Evolutionary conservation across 768 basidiomycete species (phyloP), one percentile per base, ranked within the genome.

Genomic region (Suillus fuscotomentosus): DNA sequence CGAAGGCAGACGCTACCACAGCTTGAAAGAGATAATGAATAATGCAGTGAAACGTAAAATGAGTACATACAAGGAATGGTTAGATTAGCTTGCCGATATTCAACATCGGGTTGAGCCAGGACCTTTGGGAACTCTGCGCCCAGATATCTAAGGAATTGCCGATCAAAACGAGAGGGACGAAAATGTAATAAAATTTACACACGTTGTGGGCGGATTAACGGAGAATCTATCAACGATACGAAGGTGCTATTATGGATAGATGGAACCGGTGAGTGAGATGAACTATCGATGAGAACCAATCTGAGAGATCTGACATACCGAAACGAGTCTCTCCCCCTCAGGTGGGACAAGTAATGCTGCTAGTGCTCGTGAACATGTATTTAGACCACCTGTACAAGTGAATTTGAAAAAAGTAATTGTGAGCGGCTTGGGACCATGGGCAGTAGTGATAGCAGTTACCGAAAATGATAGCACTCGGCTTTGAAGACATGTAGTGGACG

Each of bases 1-100:
- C 88, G 68, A 92, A 95, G 39, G 81, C 81, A 22, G 87, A 80
- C 47, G 85, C 78, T 60, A 95, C 87, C 24, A 84, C 86, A 43
- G 86, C 92, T 94, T 69, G 45, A 66, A 61, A 63, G 22, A 60
- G 65, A 48, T 15, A 9, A 60, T 68, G 41, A 75, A 68, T 62
- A 38, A 31, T n/a, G 62, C 62, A 53, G 63, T 57, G 10, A 60
- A 62, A 53, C 11, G 54, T 24, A 54, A 24, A 27, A 0, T 5
- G 57, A 60, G 15, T 39, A 77, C 88, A 64, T 71, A 92, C 92
- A 72, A 38, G 88, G 76, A 59, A 91, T 83, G 38, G 90, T 92
- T 63, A 95, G 77, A 73, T 95, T 95, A 36, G 84, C 88, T 73
- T 95, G 94, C 56, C 83, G 84, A 71, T 95, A 95, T 75, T 94